A percentile compares a stretch with the other conserved stretches of the same genome.
Evolutionary conservation across 2,329 filamentous ascomycete species (phyloP).

Genomic region (Fusarium kyushuense): DNA sequence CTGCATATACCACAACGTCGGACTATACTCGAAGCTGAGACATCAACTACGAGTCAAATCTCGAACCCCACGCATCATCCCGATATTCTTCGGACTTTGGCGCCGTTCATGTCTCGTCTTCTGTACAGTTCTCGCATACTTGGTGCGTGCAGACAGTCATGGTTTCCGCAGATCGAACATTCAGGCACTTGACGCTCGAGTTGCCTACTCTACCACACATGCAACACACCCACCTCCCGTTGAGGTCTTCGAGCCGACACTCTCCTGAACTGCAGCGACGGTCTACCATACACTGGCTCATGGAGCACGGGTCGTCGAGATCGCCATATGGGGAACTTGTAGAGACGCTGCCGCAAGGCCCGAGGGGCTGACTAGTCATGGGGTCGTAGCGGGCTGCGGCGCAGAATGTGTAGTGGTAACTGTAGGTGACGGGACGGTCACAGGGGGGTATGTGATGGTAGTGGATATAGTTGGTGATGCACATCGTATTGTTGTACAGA

Average conservation of each 20-base stretch:
- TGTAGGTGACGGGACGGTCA: conserved; percentile 55
- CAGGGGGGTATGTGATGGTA: conserved; percentile 63
- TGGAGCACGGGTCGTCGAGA: conserved; percentile 58
- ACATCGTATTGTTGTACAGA: conserved; percentile 56
- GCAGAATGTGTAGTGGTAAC: conserved; percentile 61
- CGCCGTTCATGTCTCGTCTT: conserved; percentile 29
- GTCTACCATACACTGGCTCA: conserved; percentile 60
- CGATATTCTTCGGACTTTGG: conserved; percentile 34
- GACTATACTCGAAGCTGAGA: conserved; percentile 26
- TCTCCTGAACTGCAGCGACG: conserved; percentile 61
- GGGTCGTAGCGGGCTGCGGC: conserved; percentile 51
- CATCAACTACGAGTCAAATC: conserved; percentile 17
- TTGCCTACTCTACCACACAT: conserved; percentile 62
- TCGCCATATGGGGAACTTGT: conserved; percentile 44
- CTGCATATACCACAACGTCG: conserved; percentile 28
- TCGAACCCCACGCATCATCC: conserved; percentile 9
- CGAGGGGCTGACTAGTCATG: conserved; percentile 43
- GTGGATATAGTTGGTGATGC: conserved; percentile 63
- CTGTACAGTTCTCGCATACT: conserved; percentile 60
- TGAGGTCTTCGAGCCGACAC: conserved; percentile 63
- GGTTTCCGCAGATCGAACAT: conserved; percentile 59
- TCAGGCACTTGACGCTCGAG: conserved; percentile 59
- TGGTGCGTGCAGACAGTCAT: conserved; percentile 63
- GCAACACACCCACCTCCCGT: conserved; percentile 64
- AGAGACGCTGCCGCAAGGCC: conserved; percentile 41